These are phyloP conservation scores for Solanum peruvianum DNA, from an alignment of 257 asterid genomes.

Conservation along the genomic window DNA sequence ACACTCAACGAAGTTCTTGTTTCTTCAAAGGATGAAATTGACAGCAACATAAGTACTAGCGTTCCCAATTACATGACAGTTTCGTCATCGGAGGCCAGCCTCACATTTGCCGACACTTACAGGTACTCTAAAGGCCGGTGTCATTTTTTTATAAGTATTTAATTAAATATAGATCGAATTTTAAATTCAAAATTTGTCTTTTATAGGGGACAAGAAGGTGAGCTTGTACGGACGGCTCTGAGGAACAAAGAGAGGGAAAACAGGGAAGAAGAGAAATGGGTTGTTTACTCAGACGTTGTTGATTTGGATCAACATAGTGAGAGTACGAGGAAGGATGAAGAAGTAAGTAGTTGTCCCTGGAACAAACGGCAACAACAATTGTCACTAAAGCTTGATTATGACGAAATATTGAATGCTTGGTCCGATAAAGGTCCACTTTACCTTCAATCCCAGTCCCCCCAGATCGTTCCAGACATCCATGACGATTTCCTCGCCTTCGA, in stretches of 20 bases:
- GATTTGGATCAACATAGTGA: constrained; percentile 11
- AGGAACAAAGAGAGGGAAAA: constrained; percentile 57
- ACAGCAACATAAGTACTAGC: not conserved
- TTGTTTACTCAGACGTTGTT: constrained; percentile 78
- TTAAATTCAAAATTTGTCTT: not conserved
- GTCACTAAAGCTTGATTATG: constrained; percentile 77
- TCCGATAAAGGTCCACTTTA: constrained; percentile 67
- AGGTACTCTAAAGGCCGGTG: not conserved
- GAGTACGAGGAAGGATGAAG: constrained; percentile 55
- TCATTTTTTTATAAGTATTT: too few relatives aligned
- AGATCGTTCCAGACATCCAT: constrained; percentile 59
- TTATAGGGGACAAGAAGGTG: constrained; percentile 6
- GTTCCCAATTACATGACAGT: not conserved
- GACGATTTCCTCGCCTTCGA: constrained; percentile 22
- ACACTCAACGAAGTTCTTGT: constrained; percentile 54
- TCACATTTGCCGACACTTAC: constrained; percentile 26
- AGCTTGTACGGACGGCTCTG: constrained; percentile 69
- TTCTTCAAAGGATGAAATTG: not conserved
- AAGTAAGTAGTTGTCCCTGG: constrained; percentile 59
- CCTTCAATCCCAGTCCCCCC: constrained; percentile 33
- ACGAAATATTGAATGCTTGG: constrained; percentile 82
- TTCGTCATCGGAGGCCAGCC: constrained; percentile 32
- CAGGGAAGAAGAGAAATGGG: constrained; percentile 84
- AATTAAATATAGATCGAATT: not conserved
- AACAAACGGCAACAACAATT: constrained; percentile 18